Conservation (phyloP, 495 filamentous ascomycete species). For the Chaetomium tenue region DNA sequence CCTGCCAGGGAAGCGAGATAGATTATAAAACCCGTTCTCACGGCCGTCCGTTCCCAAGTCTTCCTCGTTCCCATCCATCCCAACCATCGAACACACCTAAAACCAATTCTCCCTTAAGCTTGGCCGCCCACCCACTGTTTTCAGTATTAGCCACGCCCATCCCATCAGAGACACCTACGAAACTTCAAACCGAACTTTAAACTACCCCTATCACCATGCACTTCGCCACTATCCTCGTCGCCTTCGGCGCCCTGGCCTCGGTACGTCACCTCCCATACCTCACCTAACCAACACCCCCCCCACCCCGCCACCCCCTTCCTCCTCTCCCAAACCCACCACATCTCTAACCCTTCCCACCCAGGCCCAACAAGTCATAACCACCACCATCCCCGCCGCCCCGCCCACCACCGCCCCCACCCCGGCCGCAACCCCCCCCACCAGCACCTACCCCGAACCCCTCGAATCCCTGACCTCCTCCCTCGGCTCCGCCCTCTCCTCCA, state of each 20-base stretch:
- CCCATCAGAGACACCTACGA: neutral
- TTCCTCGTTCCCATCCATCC: neutral
- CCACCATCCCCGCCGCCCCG: slow-evolving; percentile 15
- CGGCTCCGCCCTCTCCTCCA: slow-evolving; percentile 24
- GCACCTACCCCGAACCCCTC: slow-evolving; percentile 23
- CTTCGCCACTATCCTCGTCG: slow-evolving; percentile 29
- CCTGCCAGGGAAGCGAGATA: neutral
- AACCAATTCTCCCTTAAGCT: neutral
- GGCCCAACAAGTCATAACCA: slow-evolving; percentile 30
- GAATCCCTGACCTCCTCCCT: slow-evolving; percentile 20
- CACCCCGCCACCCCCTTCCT: too few species aligned
- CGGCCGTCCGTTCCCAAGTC: neutral
- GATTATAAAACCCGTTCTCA: neutral
- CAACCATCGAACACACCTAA: too few species aligned
- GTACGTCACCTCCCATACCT: slow-evolving; percentile 24
- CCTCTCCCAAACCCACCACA: neutral
- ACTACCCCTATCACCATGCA: slow-evolving; percentile 32
- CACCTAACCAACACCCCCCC: too few species aligned
- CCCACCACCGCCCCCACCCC: slow-evolving; percentile 18
- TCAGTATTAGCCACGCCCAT: neutral
- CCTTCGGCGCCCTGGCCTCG: slow-evolving; percentile 29
- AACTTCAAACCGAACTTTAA: neutral
- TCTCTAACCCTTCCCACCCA: slow-evolving; percentile 18
- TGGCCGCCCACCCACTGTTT: too few species aligned
- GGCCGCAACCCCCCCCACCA: slow-evolving; percentile 1